Base-by-base conservation (phyloP, 1,139 yeast genomes). In the Scheffersomyces segobiensis region DNA sequence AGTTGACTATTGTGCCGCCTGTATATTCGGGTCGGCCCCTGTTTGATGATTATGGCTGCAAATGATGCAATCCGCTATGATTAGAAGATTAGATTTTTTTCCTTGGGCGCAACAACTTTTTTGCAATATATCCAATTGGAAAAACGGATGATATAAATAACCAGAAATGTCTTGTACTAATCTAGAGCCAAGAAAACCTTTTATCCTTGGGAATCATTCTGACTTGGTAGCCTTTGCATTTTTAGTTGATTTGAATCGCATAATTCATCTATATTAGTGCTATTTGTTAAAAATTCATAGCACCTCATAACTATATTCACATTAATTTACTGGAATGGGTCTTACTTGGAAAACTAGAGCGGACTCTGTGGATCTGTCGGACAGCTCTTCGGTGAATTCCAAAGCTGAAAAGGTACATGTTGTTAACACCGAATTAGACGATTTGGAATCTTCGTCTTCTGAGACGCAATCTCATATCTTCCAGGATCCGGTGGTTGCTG, bases 401-500 rank as follows among this genome's bases (percentile, higher is more conserved):
- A 48, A 48, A n/a, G 14, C 12, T 48, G 50, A 50, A 50, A 32
- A 24, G 2, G 50, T 48, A 20, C 46, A 51, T 22, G 42, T 47
- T 17, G 47, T 32, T 17, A 50, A 53, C 52, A 53, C 20, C 2
- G 50, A 49, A 17, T 10, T 56, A 6, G 24, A 48, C 46, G 58
- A 56, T 46, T 19, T 46, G 26, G 58, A 56, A 32, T 56, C 58
- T 18, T 51, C 54, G 5, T 20, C 49, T 19, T 56, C 58, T 12
- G 42, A 50, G 20, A 47, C 22, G n/a, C 19, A 46, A 12, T 60
- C 58, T 17, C 70, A 74, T 59, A 66, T 74, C 1, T 75, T 75
- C 57, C 63, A 67, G 53, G 79, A 76, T 57, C 77, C 77, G 0
- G 63, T 62, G 18, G 69, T 71, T 7, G 74, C 72, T 17, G 73